Evolutionary conservation across 306 rosid species (phyloP), one percentile per base, ranked within the genome.

Genomic region (Cucurbita maxima): DNA sequence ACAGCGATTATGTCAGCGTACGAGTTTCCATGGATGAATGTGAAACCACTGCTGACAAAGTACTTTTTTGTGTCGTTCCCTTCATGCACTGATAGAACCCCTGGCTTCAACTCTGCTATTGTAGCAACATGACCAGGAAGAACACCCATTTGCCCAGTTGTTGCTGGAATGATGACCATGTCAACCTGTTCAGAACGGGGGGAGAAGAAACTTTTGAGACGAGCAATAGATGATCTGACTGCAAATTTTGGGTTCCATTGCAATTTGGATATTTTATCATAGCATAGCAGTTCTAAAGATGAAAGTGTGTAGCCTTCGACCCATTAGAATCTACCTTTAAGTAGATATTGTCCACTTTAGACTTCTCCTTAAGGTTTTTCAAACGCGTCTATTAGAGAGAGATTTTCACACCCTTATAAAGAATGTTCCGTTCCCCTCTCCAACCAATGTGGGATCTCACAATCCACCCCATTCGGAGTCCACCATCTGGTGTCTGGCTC

Each of bases 121-220:
- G 99, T 95, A 25, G 97, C 84, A 60, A 95, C 99, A 58, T 95
- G 99, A 41, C 99, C 99, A 20, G 99, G 99, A 79, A 95, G 99
- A 85, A 95, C 97, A 83, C 99, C 99, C 99, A 95, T 89, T 58
- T 88, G 91, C 8, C 99, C 99, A 18, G 99, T 95, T 81, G 84
- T 88, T 48, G 99, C 99, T 45, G 97, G 99, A 75, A 95, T 85
- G 70, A 91, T 95, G 40, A 91, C 97, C 97, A 88, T 87, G 79
- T 95, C 99, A 71, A 95, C 99, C 99, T 95, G 83, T 78, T 68
- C 51, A 72, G 30, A 82, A 53, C 22, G 47, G 43, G 55, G 63
- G 12, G 41, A 76, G 3, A 30, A 62, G 4, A 10, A 16, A 37
- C n/a, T 30, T 25, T 47, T 69, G 7, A 69, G 15, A 20, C 7